These are phyloP conservation scores for Glycyrrhiza uralensis DNA, from an alignment of 306 rosid species.

Conservation along the genomic window DNA sequence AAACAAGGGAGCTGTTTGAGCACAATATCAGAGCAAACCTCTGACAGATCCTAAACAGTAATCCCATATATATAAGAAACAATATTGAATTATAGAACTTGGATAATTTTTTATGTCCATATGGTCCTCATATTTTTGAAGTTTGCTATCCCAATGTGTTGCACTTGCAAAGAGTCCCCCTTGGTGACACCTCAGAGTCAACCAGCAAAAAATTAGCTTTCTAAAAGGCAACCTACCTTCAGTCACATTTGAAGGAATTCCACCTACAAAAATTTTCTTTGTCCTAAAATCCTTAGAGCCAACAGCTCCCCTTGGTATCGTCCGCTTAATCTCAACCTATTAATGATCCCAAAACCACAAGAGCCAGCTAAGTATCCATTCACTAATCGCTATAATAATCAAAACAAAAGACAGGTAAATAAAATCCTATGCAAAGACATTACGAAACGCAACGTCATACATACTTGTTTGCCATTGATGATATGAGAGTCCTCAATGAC, in stretches of 20 bases:
- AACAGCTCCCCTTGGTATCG: constrained; percentile 85
- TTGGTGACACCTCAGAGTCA: constrained; percentile 10
- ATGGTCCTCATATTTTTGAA: constrained; percentile 8
- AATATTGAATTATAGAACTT: constrained; percentile 12
- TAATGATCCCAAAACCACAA: constrained; percentile 34
- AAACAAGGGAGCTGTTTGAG: neutral
- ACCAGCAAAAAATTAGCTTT: constrained; percentile 14
- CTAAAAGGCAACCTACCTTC: constrained; percentile 58
- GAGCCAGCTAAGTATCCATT: constrained; percentile 16
- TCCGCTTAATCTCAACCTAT: constrained; percentile 94
- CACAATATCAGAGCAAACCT: constrained; percentile 7
- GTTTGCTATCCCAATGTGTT: constrained; percentile 23
- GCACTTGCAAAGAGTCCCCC: constrained; percentile 22
- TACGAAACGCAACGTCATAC: constrained; percentile 37
- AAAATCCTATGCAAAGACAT: constrained; percentile 30
- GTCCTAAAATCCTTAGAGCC: constrained; percentile 89
- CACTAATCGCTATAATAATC: constrained; percentile 27
- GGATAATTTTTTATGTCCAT: neutral
- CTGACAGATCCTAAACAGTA: constrained; percentile 17
- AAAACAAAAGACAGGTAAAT: neutral
- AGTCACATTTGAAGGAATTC: constrained; percentile 80
- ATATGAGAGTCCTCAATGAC: constrained; percentile 78
- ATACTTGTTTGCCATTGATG: constrained; percentile 82
- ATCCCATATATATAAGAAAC: neutral
- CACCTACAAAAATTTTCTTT: constrained; percentile 90